A percentile compares a stretch with the other conserved stretches of the same genome.
Conservation (phyloP, 768 basidiomycete genomes). For the Paxillus ammoniavirescens region DNA sequence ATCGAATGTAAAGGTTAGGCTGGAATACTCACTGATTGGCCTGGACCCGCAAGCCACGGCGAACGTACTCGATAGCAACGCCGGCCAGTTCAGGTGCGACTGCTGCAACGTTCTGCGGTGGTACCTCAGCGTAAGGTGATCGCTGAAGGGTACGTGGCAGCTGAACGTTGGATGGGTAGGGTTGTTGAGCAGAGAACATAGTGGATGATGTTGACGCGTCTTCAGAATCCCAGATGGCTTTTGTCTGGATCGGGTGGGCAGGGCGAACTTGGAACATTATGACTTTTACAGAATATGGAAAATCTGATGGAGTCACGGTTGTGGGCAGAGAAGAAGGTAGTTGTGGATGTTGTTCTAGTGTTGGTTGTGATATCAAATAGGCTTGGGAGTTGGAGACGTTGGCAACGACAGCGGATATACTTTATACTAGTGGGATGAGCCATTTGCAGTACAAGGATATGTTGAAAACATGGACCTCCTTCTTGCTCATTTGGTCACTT, state of each 20-base stretch:
- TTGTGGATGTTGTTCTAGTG: conserved; percentile 13
- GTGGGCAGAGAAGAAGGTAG: conserved; percentile 14
- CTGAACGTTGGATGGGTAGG: conserved; percentile 44
- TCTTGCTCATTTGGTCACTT: conserved; percentile 33
- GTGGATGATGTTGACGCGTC: conserved; percentile 24
- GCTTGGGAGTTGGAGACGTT: conserved; percentile 16
- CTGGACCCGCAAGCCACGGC: conserved; percentile 44
- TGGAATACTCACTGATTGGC: conserved; percentile 41
- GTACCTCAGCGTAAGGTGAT: conserved; percentile 57
- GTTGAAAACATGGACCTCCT: conserved; percentile 23
- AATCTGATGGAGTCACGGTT: conserved; percentile 16
- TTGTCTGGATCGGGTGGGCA: conserved; percentile 35
- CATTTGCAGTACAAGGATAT: conserved; percentile 35
- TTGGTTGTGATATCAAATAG: conserved; percentile 4
- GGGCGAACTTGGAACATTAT: conserved; percentile 36
- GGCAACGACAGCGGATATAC: conserved; percentile 15
- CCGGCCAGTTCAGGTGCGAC: conserved; percentile 49
- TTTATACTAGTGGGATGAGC: conserved; percentile 27
- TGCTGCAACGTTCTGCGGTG: conserved; percentile 52
- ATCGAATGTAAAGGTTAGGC: conserved; percentile 7
- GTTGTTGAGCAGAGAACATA: conserved; percentile 30
- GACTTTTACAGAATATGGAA: conserved; percentile 7
- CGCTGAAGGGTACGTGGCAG: conserved; percentile 71
- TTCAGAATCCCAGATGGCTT: conserved; percentile 36
- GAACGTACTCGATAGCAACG: conserved; percentile 64